These are phyloP conservation scores for Ustilago shanxiensis DNA, from an alignment of 1,284 basidiomycete species.

Conservation along the genomic window DNA sequence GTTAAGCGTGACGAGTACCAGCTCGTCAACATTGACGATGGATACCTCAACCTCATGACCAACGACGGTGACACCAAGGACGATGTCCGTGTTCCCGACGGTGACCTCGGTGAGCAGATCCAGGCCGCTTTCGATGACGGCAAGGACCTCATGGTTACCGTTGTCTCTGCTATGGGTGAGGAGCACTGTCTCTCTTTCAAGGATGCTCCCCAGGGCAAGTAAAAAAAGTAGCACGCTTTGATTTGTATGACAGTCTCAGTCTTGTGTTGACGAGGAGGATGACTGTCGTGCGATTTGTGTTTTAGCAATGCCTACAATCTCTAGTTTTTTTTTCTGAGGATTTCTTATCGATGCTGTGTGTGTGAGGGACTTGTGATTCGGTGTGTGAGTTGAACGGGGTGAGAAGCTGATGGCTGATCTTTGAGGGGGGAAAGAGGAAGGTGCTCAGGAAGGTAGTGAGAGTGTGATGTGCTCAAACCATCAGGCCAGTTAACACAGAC, in stretches of 20 bases:
- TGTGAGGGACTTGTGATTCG: too few species aligned
- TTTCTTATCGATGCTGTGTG: neutral
- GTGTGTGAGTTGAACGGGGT: too few species aligned
- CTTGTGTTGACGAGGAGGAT: too few species aligned
- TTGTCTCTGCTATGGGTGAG: constrained; percentile 91
- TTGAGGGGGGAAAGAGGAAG: too few species aligned
- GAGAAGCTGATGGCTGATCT: too few species aligned
- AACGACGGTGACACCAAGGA: constrained; percentile 88
- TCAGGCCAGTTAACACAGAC: too few species aligned
- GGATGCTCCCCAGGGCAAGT: constrained; percentile 68
- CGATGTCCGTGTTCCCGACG: constrained; percentile 93
- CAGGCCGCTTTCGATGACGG: constrained; percentile 82
- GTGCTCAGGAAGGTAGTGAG: too few species aligned
- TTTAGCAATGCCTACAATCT: neutral
- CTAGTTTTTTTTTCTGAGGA: neutral
- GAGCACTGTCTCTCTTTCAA: constrained; percentile 84
- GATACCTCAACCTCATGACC: constrained; percentile 95
- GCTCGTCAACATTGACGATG: constrained; percentile 77
- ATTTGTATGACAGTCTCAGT: too few species aligned
- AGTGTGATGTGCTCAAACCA: too few species aligned
- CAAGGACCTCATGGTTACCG: constrained; percentile 86
- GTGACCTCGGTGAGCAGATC: constrained; percentile 84
- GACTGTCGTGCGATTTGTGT: too few species aligned
- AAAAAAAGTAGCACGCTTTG: constrained; percentile 52
- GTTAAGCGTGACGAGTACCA: constrained; percentile 91